These are phyloP conservation scores for Vitis amurensis DNA, from an alignment of 164 flowering plant genomes.

Conservation along the genomic window DNA sequence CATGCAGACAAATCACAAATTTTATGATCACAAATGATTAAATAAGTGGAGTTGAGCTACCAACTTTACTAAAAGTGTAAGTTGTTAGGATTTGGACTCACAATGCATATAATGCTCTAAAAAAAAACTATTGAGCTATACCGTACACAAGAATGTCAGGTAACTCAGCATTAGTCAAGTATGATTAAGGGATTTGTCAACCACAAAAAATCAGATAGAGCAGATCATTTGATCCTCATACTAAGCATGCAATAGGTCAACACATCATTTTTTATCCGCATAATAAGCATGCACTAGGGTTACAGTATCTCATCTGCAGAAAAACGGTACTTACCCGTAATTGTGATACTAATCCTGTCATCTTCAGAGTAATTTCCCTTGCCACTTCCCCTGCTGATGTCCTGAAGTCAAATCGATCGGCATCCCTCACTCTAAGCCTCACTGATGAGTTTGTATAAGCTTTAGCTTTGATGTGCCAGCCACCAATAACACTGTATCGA, in stretches of 20 bases:
- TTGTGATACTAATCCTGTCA: constrained; percentile 28
- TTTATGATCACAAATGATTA: too few species aligned
- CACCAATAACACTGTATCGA: constrained; percentile 38
- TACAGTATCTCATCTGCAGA: not conserved
- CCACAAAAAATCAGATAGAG: not conserved
- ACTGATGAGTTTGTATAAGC: constrained; percentile 28
- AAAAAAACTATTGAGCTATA: too few species aligned
- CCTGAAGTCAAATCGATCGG: constrained; percentile 51
- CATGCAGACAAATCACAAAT: too few species aligned
- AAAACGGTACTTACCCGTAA: constrained; percentile 27
- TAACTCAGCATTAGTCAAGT: too few species aligned
- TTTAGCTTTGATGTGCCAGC: constrained; percentile 47
- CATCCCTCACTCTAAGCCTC: constrained; percentile 44
- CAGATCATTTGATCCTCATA: not conserved
- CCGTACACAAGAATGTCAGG: too few species aligned
- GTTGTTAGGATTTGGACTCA: too few species aligned
- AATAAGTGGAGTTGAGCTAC: too few species aligned
- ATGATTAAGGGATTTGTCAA: too few species aligned
- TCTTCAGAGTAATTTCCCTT: constrained; percentile 40
- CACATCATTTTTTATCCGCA: not conserved
- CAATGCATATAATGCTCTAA: too few species aligned
- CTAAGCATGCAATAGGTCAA: not conserved
- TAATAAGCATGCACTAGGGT: not conserved
- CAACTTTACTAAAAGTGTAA: too few species aligned
- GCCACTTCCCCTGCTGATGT: constrained; percentile 46